Conservation (phyloP, 768 basidiomycete genomes). For the Rhizopogon vinicolor region DNA sequence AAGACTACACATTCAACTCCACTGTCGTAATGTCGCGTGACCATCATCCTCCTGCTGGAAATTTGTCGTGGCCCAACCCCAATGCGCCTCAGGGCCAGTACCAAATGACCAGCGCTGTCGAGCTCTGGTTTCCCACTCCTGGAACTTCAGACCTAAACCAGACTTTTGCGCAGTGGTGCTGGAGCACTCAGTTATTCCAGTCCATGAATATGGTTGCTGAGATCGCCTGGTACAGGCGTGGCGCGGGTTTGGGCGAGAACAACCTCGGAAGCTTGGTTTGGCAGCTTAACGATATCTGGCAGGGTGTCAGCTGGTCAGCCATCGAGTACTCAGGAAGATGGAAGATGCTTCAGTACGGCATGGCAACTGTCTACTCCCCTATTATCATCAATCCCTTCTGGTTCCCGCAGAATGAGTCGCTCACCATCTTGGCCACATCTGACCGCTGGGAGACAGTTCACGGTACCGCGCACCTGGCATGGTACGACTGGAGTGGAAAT, state of each 20-base stretch:
- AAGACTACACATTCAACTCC: constrained; percentile 55
- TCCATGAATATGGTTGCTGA: constrained; percentile 55
- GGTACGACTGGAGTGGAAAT: constrained; percentile 53
- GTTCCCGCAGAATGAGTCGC: constrained; percentile 41
- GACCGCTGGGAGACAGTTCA: constrained; percentile 45
- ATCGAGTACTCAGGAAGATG: constrained; percentile 56
- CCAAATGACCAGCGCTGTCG: constrained; percentile 48
- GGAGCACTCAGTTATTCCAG: constrained; percentile 59
- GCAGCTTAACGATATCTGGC: constrained; percentile 62
- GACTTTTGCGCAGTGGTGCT: constrained; percentile 63
- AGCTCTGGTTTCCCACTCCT: constrained; percentile 53
- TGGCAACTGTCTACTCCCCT: constrained; percentile 40
- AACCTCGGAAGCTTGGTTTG: constrained; percentile 56
- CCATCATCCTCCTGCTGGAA: constrained; percentile 51
- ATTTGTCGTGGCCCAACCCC: constrained; percentile 50
- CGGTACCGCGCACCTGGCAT: constrained; percentile 46
- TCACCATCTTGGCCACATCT: constrained; percentile 47
- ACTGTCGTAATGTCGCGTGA: constrained; percentile 52
- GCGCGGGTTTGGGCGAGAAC: constrained; percentile 54
- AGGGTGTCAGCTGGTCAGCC: constrained; percentile 50
- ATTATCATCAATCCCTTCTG: constrained; percentile 53
- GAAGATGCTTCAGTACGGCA: constrained; percentile 54
- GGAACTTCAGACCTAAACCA: constrained; percentile 43
- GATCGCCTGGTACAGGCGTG: constrained; percentile 54
- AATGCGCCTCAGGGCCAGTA: constrained; percentile 48